Base-by-base conservation (phyloP, 148 eudicot species). In the Polygonum maritimum region DNA sequence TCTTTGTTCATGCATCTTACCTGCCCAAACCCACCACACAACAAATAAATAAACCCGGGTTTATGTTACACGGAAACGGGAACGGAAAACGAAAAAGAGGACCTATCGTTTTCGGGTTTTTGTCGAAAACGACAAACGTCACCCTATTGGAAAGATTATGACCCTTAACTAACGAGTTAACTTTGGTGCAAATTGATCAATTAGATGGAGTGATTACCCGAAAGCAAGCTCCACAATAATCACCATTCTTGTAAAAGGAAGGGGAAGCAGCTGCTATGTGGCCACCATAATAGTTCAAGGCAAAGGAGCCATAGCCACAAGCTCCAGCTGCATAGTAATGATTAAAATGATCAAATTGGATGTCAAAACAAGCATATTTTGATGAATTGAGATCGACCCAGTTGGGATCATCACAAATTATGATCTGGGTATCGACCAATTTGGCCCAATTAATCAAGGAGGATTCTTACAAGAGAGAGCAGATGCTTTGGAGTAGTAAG, bases 191-290 rank as follows among this genome's bases (percentile, higher is more conserved):
- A n/a, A 54, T 52, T 18, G 58, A 48, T 13, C 16, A 13, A 48
- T 49, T 16, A 49, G 19, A 54, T 54, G 26, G 36, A 10, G 35
- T 3, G 15, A 3, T 36, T 65, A 65, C 98, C 90, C 86, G 92
- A 84, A 89, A 94, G 75, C 98, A 94, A 9, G 98, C 91, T 26
- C 98, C 98, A 78, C 98, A 94, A 22, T 91, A 94, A 79, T 85
- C 89, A 67, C 97, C 98, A 36, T 85, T 67, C 18, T 86, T 88
- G 83, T 79, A 94, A 26, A 88, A 52, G 26, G 85, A 82, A 71
- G 97, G 85, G 76, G 83, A 73, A 52, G 91, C 97, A 14, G 93
- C 92, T 35, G 91, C 98, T 63, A 91, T 81, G 75, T 82, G 84
- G 18, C 91, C 91, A 13, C 83, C 86, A 71, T 79, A 79, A 75